phyloP scores from a whole-genome alignment of 352 stramenopile species.

The Globisporangium ultimum region DNA sequence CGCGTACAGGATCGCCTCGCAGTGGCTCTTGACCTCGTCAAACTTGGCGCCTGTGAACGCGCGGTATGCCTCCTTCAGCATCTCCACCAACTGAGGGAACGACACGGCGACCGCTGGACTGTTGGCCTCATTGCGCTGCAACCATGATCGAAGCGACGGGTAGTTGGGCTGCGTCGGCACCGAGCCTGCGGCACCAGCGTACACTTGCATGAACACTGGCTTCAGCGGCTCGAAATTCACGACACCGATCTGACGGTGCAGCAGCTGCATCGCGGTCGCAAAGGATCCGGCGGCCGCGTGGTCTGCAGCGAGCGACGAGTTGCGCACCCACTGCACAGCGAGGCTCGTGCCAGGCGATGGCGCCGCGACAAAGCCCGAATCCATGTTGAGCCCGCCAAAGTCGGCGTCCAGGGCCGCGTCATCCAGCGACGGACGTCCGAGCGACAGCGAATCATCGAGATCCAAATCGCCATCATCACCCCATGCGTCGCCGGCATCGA shows the following conservation, averaged over 20 bases:
- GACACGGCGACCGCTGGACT: slow-evolving; percentile 90
- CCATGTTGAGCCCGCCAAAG: slow-evolving; percentile 29
- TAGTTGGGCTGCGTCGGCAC: slow-evolving; percentile 84
- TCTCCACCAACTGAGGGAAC: slow-evolving; percentile 89
- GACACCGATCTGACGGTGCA: slow-evolving; percentile 98
- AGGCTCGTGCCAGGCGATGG: slow-evolving; percentile 88
- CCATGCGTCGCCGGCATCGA: slow-evolving; percentile 76
- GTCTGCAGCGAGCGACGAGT: slow-evolving; percentile 96
- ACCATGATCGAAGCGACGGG: slow-evolving; percentile 64
- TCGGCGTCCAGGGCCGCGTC: slow-evolving; percentile 47
- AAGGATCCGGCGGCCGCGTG: slow-evolving; percentile 96
- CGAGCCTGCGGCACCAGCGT: slow-evolving; percentile 72
- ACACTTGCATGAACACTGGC: slow-evolving; percentile 83
- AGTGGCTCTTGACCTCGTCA: slow-evolving; percentile 92
- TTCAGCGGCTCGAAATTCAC: slow-evolving; percentile 97
- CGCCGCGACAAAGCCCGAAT: slow-evolving; percentile 85
- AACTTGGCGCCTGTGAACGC: slow-evolving; percentile 98
- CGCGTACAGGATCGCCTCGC: slow-evolving; percentile 90
- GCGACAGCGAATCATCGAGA: slow-evolving; percentile 71
- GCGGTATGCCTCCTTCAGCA: slow-evolving; percentile 94
- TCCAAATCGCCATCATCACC: slow-evolving; percentile 86
- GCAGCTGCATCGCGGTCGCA: slow-evolving; percentile 95
- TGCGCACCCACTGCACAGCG: slow-evolving; percentile 92
- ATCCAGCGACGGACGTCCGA: slow-evolving; percentile 44
- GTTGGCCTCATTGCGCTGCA: slow-evolving; percentile 85